phyloP scores from a whole-genome alignment of 2,329 filamentous ascomycete species.

The Coniochaeta sp. region DNA sequence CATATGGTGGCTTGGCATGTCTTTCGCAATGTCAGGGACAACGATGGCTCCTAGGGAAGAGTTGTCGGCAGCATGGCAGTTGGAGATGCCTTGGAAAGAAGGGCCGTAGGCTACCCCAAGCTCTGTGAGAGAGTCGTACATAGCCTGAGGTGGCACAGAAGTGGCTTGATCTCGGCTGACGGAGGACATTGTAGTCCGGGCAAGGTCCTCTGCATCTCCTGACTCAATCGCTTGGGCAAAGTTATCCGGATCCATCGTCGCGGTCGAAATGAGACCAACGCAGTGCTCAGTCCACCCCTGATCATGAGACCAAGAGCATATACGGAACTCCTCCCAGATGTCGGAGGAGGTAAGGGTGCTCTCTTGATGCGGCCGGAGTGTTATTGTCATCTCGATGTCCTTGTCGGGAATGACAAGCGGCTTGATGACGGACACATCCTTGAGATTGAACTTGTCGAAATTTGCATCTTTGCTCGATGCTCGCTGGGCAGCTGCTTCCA shows the following conservation, averaged over 20 bases:
- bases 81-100: conserved; percentile 42
- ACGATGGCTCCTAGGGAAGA: conserved; percentile 27
- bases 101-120: conserved; percentile 43
- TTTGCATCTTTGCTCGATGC: conserved; percentile 16
- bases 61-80: conserved; percentile 30
- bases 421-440: conserved; percentile 37
- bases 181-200: conserved; percentile 21
- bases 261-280: conserved; percentile 40
- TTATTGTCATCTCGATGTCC: conserved; percentile 42
- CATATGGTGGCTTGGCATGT: conserved; percentile 30
- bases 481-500: conserved; percentile 37
- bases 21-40: conserved; percentile 27
- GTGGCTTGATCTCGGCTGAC: conserved; percentile 21
- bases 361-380: conserved; percentile 34
- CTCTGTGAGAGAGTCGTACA: conserved; percentile 39
- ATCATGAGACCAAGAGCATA: conserved; percentile 44
- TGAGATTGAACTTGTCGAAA: conserved; percentile 36
- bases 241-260: conserved; percentile 27
- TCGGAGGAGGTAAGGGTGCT: conserved; percentile 32
- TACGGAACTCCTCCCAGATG: conserved; percentile 48
- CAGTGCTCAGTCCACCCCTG: conserved; percentile 54
- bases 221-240: conserved; percentile 29
- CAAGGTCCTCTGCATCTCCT: conserved; percentile 18
- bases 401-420: conserved; percentile 40
- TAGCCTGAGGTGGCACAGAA: conserved; percentile 21